Conservation (phyloP, 768 basidiomycete genomes). For the Mrakia gelida region DNA sequence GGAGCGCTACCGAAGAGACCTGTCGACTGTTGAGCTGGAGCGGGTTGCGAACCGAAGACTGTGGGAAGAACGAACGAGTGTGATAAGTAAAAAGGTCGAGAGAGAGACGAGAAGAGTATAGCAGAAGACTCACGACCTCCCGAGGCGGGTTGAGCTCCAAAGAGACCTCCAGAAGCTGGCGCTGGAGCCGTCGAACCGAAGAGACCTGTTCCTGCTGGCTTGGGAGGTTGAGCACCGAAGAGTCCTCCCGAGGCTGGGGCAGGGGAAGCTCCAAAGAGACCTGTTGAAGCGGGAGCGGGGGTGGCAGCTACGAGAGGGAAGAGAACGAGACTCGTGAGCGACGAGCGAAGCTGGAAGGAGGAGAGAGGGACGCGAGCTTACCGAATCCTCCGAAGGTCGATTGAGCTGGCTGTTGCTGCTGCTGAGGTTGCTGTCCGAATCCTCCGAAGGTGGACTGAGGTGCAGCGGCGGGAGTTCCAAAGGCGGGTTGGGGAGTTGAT, state of each 20-base stretch:
- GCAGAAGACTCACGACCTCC: constrained; percentile 28
- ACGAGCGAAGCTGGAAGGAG: neutral
- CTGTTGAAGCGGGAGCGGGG: constrained; percentile 14
- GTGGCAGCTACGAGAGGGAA: neutral
- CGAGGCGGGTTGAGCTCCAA: constrained; percentile 23
- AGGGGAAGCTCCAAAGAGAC: constrained; percentile 35
- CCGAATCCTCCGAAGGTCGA: constrained; percentile 28
- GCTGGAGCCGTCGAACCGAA: constrained; percentile 35
- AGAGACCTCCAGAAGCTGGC: constrained; percentile 30
- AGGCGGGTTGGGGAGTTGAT: constrained; percentile 8
- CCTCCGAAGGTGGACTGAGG: constrained; percentile 28
- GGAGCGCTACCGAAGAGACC: constrained; percentile 33
- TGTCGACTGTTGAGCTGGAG: constrained; percentile 26
- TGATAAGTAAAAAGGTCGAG: too few species aligned
- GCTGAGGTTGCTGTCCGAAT: constrained; percentile 21
- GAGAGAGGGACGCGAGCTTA: neutral
- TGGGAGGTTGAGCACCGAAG: constrained; percentile 35
- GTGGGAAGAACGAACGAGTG: neutral
- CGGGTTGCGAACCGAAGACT: constrained; percentile 29
- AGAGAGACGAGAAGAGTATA: too few species aligned
- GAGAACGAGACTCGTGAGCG: neutral
- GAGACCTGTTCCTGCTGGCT: constrained; percentile 32
- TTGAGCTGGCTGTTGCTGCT: neutral
- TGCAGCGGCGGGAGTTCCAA: constrained; percentile 10
- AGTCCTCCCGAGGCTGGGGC: constrained; percentile 32